Conservation (phyloP, 148 eudicot species). For the Camellia granthamiana region DNA sequence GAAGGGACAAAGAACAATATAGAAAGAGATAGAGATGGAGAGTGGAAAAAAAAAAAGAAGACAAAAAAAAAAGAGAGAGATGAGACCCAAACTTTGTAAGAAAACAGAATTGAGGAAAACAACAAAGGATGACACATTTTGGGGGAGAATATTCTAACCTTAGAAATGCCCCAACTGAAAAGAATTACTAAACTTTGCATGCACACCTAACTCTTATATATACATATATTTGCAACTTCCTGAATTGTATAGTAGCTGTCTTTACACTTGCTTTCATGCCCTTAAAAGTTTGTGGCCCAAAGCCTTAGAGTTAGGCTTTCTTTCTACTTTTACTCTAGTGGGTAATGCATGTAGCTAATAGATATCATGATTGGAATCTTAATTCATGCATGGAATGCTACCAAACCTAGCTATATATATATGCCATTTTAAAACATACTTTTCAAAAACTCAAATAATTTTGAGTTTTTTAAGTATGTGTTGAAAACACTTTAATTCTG, state of each 20-base stretch:
- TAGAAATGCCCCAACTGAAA: not conserved
- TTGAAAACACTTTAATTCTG: too few species aligned
- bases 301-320: slow-evolving; percentile 7
- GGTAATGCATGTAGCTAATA: not conserved
- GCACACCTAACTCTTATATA: not conserved
- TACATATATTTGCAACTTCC: not conserved
- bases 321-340: slow-evolving; percentile 4
- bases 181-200: not conserved
- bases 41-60: too few species aligned
- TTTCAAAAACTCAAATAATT: too few species aligned
- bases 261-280: not conserved
- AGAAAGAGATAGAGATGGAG: not conserved
- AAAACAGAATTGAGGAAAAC: too few species aligned
- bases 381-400: not conserved
- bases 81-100: too few species aligned
- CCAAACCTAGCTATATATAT: too few species aligned
- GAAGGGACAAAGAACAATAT: too few species aligned
- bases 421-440: too few species aligned
- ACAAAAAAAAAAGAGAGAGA: too few species aligned
- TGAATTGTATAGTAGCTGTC: not conserved
- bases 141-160: not conserved
- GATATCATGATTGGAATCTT: not conserved
- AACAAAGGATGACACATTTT: not conserved
- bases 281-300: not conserved
- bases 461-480: too few species aligned